Conservation (phyloP, 495 filamentous ascomycete genomes). For the Aspergillus olivimuriae region DNA sequence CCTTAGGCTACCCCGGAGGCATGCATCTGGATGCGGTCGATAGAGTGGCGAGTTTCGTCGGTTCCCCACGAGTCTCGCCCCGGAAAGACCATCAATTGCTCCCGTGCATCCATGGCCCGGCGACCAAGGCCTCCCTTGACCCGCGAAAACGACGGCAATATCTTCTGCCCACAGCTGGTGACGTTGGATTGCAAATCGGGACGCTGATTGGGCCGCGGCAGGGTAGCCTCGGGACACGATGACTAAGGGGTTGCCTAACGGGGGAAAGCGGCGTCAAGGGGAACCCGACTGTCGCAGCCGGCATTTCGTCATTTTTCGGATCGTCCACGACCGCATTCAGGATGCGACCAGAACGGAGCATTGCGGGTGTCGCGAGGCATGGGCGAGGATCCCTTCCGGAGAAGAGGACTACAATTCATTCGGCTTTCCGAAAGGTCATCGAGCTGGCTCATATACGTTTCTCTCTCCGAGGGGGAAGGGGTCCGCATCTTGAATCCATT, state of each 20-base stretch:
- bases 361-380: no score
- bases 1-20: no score
- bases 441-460: no score
- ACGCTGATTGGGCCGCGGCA: slow-evolving; percentile 29
- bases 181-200: slow-evolving; percentile 19
- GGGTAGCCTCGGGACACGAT: slow-evolving; percentile 19
- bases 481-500: no score
- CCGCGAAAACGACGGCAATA: slow-evolving; percentile 27
- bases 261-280: slow-evolving; percentile 6
- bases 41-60: no score
- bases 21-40: no score
- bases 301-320: slow-evolving; percentile 24
- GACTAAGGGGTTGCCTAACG: slow-evolving; percentile 9
- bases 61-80: no score
- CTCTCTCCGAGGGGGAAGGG: no score
- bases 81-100: no score
- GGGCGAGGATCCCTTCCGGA: no score
- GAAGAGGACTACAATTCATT: neutral
- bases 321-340: neutral
- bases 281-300: slow-evolving; percentile 22
- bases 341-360: slow-evolving; percentile 2
- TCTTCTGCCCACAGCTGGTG: slow-evolving; percentile 31
- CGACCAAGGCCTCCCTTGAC: neutral
- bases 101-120: no score
- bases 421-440: no score